These are phyloP conservation scores for Kodamaea hsintzibuensis DNA, from an alignment of 805 yeast species.

Conservation along the genomic window DNA sequence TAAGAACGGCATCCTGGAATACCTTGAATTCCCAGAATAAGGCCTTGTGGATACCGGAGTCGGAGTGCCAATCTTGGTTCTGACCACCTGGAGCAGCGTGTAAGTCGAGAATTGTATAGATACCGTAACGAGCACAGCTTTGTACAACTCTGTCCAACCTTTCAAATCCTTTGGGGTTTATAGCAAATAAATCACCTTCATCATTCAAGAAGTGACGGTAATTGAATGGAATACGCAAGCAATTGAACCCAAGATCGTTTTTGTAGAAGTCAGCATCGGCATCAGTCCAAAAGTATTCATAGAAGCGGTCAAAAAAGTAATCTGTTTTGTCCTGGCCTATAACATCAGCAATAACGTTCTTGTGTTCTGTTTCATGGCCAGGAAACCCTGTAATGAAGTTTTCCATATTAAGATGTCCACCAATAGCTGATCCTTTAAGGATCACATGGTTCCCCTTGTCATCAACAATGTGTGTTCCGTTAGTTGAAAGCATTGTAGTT, in stretches of 20 bases:
- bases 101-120: slow-evolving; percentile 50
- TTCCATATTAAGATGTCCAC: slow-evolving; percentile 56
- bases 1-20: slow-evolving; percentile 47
- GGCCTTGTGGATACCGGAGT: slow-evolving; percentile 47
- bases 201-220: slow-evolving; percentile 50
- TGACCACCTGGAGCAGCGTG: slow-evolving; percentile 57
- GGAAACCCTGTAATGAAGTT: slow-evolving; percentile 58
- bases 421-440: slow-evolving; percentile 49
- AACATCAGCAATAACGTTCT: slow-evolving; percentile 35
- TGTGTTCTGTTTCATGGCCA: slow-evolving; percentile 54
- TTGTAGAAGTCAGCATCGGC: slow-evolving; percentile 48
- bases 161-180: slow-evolving; percentile 48
- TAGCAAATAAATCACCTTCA: slow-evolving; percentile 43
- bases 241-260: slow-evolving; percentile 41
- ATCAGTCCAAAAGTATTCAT: slow-evolving; percentile 56
- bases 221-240: slow-evolving; percentile 53
- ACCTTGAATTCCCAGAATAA: slow-evolving; percentile 51
- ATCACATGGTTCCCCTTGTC: slow-evolving; percentile 35
- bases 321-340: slow-evolving; percentile 51
- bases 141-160: slow-evolving; percentile 44
- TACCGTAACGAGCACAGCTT: slow-evolving; percentile 46
- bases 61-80: slow-evolving; percentile 56
- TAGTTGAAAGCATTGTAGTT: slow-evolving; percentile 28
- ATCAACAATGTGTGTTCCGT: slow-evolving; percentile 52
- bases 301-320: slow-evolving; percentile 51